A percentile compares a stretch with the other conserved stretches of the same genome.
Conservation (phyloP, 2,329 filamentous ascomycete genomes). For the Alternaria sp. region DNA sequence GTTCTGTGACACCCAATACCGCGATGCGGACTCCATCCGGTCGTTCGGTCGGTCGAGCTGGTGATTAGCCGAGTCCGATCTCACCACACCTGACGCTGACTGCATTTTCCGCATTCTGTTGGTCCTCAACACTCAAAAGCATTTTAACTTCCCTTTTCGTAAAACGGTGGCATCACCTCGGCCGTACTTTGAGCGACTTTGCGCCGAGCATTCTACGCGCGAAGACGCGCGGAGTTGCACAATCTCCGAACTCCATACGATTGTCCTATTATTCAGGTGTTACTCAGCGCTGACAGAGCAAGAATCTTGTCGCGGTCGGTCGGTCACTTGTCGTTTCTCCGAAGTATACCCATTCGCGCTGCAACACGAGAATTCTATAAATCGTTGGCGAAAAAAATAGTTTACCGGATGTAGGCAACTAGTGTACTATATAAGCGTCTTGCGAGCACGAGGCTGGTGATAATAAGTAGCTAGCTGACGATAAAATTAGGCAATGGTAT, state of each 20-base stretch:
- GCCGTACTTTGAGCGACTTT: constrained; percentile 9
- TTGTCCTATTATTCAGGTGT: background rate
- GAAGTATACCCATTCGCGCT: constrained; percentile 1
- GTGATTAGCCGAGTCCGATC: constrained; percentile 8
- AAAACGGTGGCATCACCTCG: constrained; percentile 2
- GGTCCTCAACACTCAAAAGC: constrained; percentile 14
- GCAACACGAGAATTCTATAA: constrained; percentile 2
- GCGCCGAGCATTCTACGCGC: constrained; percentile 7
- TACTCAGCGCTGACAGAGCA: constrained; percentile 6
- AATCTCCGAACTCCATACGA: constrained; percentile 1
- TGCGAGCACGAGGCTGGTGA: constrained; percentile 2
- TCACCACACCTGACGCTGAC: constrained; percentile 4
- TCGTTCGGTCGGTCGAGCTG: constrained; percentile 6
- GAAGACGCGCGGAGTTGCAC: constrained; percentile 3
- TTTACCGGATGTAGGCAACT: background rate
- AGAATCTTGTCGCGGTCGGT: constrained; percentile 2
- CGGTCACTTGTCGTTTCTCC: background rate
- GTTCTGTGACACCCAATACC: constrained; percentile 10
- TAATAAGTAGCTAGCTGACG: constrained; percentile 1
- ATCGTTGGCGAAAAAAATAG: background rate
- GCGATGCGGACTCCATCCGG: constrained; percentile 11
- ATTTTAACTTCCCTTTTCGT: constrained; percentile 5
- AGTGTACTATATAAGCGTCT: constrained; percentile 4
- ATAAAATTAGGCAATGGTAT: background rate
- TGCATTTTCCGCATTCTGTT: constrained; percentile 1